phyloP scores from a whole-genome alignment of 176 grass and related monocot species.

The Triticum aestivum region IWGSC_CS_RefSeq_v2.1 NC_057807.1:639047516-639048015 shows the following conservation, averaged over 20 bases:
- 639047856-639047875: constrained; percentile 71
- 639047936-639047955: background rate
- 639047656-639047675: background rate
- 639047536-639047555: constrained; percentile 69
- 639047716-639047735: constrained; percentile 51
- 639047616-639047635: constrained; percentile 56
- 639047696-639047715: constrained; percentile 21
- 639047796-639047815: constrained; percentile 81
- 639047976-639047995: constrained; percentile 67
- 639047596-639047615: constrained; percentile 41
- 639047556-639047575: constrained; percentile 65
- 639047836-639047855: constrained; percentile 82
- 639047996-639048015: constrained; percentile 87
- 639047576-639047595: constrained; percentile 22
- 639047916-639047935: background rate
- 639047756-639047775: constrained; percentile 79
- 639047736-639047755: constrained; percentile 96
- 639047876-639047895: background rate
- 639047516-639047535: constrained; percentile 1
- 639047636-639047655: constrained; percentile 66
- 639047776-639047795: constrained; percentile 72
- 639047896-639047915: background rate
- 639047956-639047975: constrained; percentile 92
- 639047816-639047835: constrained; percentile 56
- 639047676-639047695: background rate